Evolutionary conservation across 2,329 filamentous ascomycete species (phyloP), one percentile per base, ranked within the genome.

Genomic region (Aspergillus niger): DNA sequence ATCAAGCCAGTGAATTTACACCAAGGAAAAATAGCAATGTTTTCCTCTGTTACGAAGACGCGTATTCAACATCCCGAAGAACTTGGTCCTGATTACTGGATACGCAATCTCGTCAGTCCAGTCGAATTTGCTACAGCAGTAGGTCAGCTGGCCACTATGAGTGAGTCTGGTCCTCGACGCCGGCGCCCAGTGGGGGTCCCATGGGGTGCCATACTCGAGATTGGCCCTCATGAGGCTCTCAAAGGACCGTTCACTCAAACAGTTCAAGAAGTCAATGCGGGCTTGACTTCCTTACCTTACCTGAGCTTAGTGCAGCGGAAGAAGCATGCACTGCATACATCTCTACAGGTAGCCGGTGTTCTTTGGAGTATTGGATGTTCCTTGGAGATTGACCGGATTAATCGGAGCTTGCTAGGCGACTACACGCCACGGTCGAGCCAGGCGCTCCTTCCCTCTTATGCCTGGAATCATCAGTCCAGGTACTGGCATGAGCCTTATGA

Each of bases 381-480:
- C 32, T 6, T 36, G 6, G 32, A 36, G 4, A 36, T 36, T 36
- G 32, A 36, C 11, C 11, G 32, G 10, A 11, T 36, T 2, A 36
- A 36, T 13, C 32, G 11, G 10, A 36, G 32, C 32, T 15, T 36
- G 32, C 32, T 36, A 5, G 11, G 32, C 11, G 32, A 36, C 10
- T 13, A 36, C 15, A 36, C 11, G 11, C 32, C 32, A 36, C 32
- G 13, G 11, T 13, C 13, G 32, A 36, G 32, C 5, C 32, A 36
- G 32, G 5, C 10, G 10, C 26, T 60, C 4, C 13, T 26, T 10
- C 28, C 32, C 4, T 15, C 32, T 5, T 82, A 81, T 58, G 72
- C 78, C 0, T 82, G 77, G 65, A 74, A 80, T 57, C 77, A 78
- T 49, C 70, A 72, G 5, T 69, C 67, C 4, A 65, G 36, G 0